Base-by-base conservation (phyloP, 2,329 filamentous ascomycete genomes). In the Aspergillus tamarii region DNA sequence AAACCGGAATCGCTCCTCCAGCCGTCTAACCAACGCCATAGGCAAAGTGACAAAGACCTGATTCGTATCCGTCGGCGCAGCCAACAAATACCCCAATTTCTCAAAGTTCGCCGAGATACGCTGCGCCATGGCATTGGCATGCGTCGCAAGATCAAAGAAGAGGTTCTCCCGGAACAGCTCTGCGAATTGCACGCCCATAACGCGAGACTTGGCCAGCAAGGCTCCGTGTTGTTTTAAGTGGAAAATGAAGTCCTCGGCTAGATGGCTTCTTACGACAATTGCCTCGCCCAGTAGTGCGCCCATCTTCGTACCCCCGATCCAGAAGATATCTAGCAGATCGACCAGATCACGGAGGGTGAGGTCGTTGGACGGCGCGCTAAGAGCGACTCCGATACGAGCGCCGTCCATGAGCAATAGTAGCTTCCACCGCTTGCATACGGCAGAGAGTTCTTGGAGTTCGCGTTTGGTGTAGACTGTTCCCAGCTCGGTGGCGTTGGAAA, bases 271-370 rank as follows among this genome's bases (percentile, higher is more conserved):
- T 30, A 85, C 80, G 0, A 85, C 78, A 8, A 85, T 80, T 1
- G 83, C 83, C 63, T 85, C 83, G 1, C 83, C 83, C 4, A 85
- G 75, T 4, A 85, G 67, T 0, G 83, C 82, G 1, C 83, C 83
- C 65, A 83, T 83, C 66, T 85, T 85, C 5, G 83, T 85, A 0
- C 83, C 83, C 3, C 83, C 83, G 43, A 85, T 84, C 83, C 83
- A 85, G 73, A 85, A 85, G 23, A 85, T 82, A 60, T 85, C 83
- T 0, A 81, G 83, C 46, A 84, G 67, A 5, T 83, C 78, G 1
- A 83, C 70, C 7, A 85, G 71, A 59, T 85, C 83, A 0, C 67
- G 66, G 6, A 83, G 73, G 0, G 77, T 79, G 71, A 84, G 69
- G 61, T 84, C 81, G 45, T 81, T 84, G 26, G 70, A 72, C 11